Base-by-base conservation (phyloP, 257 asterid species). In the Gardenia jasminoides region DNA sequence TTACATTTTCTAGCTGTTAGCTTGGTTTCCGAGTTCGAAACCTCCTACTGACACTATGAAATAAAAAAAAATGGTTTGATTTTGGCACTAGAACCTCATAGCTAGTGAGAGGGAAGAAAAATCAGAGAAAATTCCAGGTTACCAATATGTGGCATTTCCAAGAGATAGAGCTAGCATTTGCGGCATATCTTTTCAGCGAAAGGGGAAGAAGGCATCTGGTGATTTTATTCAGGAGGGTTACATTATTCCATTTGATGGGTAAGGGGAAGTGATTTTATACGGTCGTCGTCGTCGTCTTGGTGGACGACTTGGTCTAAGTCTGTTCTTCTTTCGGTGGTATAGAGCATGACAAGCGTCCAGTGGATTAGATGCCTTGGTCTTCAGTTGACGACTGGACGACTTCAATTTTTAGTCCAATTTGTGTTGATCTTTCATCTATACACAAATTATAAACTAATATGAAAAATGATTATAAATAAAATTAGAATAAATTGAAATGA, bases 71-170 rank as follows among this genome's bases (percentile, higher is more conserved):
- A n/a, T n/a, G n/a, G n/a, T 16, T 52, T 7, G n/a, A 8, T 54
- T 19, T 54, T 54, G 20, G 62, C n/a, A 5, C 26, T n/a, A 19
- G 9, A 19, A 19, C 62, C n/a, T 54, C 22, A 4, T n/a, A 13
- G n/a, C n/a, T n/a, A n/a, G 2, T 3, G n/a, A n/a, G 67, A 24
- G 33, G 31, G 67, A 61, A 19, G 66, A n/a, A 24, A 61, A 61
- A 24, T 24, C 30, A 24, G 6, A 22, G 33, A 26, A 61, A 61
- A 24, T 13, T 39, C 56, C 44, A 9, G 0, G 36, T 44, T 44
- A 58, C 58, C 44, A 69, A 41, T 70, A 70, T 70, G 61, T 70
- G 59, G 31, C 59, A 39, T 46, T 46, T 70, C 75, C 39, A 26
- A 2, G 28, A 47, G 59, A 70, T 70, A 70, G 22, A 52, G 41